phyloP scores from a whole-genome alignment of 208 protist genomes.

The Vickermania spadyakhi region DNA sequence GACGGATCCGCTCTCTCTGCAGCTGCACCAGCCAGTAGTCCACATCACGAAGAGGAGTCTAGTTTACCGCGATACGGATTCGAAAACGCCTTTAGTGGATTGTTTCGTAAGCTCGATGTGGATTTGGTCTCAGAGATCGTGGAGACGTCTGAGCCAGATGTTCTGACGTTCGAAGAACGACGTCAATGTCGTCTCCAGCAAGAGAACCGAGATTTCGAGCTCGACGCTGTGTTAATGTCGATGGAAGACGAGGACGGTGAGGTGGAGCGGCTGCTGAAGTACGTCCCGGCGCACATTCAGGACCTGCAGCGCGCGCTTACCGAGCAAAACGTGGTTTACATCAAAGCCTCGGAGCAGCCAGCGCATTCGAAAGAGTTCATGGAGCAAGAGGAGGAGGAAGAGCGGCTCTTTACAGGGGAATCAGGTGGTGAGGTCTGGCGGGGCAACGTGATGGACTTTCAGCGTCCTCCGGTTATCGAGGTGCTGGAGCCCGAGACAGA shows the following conservation, averaged over 20 bases:
- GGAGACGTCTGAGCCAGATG: slow-evolving; percentile 35
- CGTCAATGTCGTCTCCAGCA: slow-evolving; percentile 26
- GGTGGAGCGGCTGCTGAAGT: slow-evolving; percentile 43
- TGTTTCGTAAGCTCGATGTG: slow-evolving; percentile 48
- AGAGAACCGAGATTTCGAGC: slow-evolving; percentile 55
- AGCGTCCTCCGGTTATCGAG: slow-evolving; percentile 38
- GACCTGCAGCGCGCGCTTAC: slow-evolving; percentile 40
- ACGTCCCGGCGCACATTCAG: slow-evolving; percentile 47
- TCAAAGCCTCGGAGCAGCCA: neutral
- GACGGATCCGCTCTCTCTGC: slow-evolving; percentile 5
- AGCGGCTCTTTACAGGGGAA: slow-evolving; percentile 17
- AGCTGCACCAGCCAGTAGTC: slow-evolving; percentile 7
- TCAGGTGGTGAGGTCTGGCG: slow-evolving; percentile 51
- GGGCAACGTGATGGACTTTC: slow-evolving; percentile 74
- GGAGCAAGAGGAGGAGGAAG: slow-evolving; percentile 48
- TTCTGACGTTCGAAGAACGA: slow-evolving; percentile 33
- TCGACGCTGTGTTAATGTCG: slow-evolving; percentile 50
- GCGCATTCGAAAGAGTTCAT: neutral
- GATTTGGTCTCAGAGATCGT: slow-evolving; percentile 62
- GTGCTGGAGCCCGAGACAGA: neutral
- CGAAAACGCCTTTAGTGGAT: slow-evolving; percentile 56
- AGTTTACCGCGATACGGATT: slow-evolving; percentile 54
- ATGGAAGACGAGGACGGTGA: slow-evolving; percentile 72
- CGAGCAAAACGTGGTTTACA: slow-evolving; percentile 10
- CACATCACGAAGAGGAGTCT: neutral